Base-by-base conservation (phyloP, 2,329 filamentous ascomycete species). In the Colletotrichum horii region DNA sequence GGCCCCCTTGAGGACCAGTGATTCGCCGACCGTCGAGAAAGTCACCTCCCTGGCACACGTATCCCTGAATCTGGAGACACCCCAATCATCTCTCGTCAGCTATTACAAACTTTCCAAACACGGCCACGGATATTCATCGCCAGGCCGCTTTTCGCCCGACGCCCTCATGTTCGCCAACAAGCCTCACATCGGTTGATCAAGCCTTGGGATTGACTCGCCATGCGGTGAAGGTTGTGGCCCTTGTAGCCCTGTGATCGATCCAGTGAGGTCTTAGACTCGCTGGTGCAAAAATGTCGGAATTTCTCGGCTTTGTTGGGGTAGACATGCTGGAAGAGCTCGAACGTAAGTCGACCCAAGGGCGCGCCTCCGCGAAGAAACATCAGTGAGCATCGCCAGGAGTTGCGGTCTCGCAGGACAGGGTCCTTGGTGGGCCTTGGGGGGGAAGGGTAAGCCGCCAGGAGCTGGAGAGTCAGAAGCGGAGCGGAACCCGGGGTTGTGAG, bases 1-100 rank as follows among this genome's bases (percentile, higher is more conserved):
- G 3, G 30, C 30, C 30, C 8, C 8, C 2, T 30, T 9, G 30
- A 30, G 8, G 9, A 30, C 8, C 30, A 30, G 30, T 30, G 30
- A 9, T 30, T 28, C 28, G 28, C 28, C 28, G 28, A 28, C 96
- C 95, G 81, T 98, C 96, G 77, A 98, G 88, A 84, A 98, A 98
- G 85, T 99, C 97, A 70, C 97, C 97, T 61, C 96, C 96, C 85
- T 99, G 97, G 81, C 96, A 94, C 96, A 98, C 98, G 87, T 98
- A 98, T 81, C 95, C 94, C 86, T 94, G 95, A 84, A 98, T 98
- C 95, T 97, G 67, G 16, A 32, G 8, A 12, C 15, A 24, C 7
- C 7, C 30, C 56, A 22, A 56, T 16, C 24, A 64, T 79, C 9
- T 9, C 30, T 9, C 30, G 8, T 30, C 30, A 9, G 30, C 30